A percentile compares a stretch with the other conserved stretches of the same genome.
Evolutionary conservation across 805 yeast species (phyloP).

Genomic region (Hanseniaspora mollemarum): DNA sequence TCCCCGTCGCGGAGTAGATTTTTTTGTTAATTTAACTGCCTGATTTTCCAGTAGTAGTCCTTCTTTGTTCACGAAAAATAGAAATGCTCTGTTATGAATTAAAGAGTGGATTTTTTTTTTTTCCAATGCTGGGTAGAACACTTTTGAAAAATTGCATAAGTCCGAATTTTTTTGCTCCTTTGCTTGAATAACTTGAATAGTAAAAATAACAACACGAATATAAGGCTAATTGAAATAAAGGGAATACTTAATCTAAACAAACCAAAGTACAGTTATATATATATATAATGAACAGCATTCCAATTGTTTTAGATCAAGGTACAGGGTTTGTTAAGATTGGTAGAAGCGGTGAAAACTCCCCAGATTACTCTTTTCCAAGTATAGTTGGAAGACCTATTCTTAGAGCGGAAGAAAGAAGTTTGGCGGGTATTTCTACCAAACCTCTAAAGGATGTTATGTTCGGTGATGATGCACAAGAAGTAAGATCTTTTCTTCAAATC

Average conservation of each 20-base stretch:
- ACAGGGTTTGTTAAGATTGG: conserved; percentile 97
- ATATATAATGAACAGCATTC: conserved; percentile 2
- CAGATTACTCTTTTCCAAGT: conserved; percentile 93
- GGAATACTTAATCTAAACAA: too few species aligned
- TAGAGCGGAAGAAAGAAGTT: conserved; percentile 80
- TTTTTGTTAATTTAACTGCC: background rate
- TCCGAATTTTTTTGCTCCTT: too few species aligned
- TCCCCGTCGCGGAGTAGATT: conserved; percentile 24
- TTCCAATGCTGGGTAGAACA: too few species aligned
- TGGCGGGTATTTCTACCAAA: conserved; percentile 42
- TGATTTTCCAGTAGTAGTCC: too few species aligned
- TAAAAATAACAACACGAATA: too few species aligned
- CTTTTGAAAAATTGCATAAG: too few species aligned
- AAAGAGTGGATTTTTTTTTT: too few species aligned
- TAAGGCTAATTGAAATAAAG: too few species aligned
- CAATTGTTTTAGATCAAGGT: conserved; percentile 85
- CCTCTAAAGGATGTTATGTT: conserved; percentile 95
- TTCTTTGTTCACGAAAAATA: too few species aligned
- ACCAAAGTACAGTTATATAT: background rate
- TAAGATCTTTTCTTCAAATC: conserved; percentile 77
- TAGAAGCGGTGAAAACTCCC: conserved; percentile 92
- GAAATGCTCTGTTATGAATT: too few species aligned
- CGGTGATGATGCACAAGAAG: conserved; percentile 88
- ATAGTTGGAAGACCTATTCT: conserved; percentile 95
- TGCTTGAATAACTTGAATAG: too few species aligned